Base-by-base conservation (phyloP, 2,329 filamentous ascomycete genomes). In the Phyllosticta citrichinensis region DNA sequence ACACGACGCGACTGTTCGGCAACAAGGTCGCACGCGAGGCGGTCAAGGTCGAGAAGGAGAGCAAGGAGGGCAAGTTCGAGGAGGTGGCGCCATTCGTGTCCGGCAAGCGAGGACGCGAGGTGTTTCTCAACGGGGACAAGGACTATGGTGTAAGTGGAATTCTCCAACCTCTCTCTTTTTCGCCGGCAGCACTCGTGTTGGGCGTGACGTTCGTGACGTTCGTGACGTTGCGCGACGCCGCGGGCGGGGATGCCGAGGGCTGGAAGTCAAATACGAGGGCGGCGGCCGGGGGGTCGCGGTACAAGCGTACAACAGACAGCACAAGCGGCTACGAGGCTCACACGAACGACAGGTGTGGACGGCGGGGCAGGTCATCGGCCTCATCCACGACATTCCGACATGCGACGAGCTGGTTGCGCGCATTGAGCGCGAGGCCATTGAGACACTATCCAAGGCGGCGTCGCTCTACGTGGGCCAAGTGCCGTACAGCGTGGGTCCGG, bases 111-210 rank as follows among this genome's bases (percentile, higher is more conserved):
- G 94, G 94, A 33, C 83, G 89, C 64, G 83, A 97, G 79, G 94
- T 97, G 5, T 97, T 97, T 75, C 71, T 92, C 65, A 96, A 92
- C 63, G 94, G 94, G 19, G 94, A 99, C 71, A 83, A 89, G 58
- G 88, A 99, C 69, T 90, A 84, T 72, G 94, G 94, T 60, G 92
- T 92, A 81, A 80, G 87, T 84, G 12, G 6, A 30, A 53, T 25
- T 53, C 52, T n/a, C 17, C 17, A 47, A 47, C 17, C 62, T 33
- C 22, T 52, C 40, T 14, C 47, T 25, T 40, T 25, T 61, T 62
- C 12, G 20, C 67, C 59, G 12, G 12, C 35, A 6, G 35, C 35
- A n/a, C 35, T 47, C 40, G 22, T 25, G 17, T 57, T 51, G 10
- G 5, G 17, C 6, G 40, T n/a, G 40, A 47, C 11, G 35, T 40